These are phyloP conservation scores for Scleroderma bovista DNA, from an alignment of 768 basidiomycete species.

Conservation along the genomic window DNA sequence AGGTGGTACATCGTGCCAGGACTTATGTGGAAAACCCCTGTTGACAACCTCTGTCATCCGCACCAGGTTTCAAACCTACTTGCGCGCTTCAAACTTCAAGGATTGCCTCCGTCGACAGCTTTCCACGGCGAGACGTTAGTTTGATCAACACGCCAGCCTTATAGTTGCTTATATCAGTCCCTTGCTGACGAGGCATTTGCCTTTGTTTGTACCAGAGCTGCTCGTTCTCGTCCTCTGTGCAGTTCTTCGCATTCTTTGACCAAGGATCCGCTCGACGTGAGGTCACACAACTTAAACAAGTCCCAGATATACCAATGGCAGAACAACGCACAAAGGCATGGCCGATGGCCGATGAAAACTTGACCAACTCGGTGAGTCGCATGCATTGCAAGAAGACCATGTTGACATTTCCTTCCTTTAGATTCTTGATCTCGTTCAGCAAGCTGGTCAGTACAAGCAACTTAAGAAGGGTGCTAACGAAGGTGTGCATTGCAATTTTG, in stretches of 20 bases:
- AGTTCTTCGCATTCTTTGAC: slow-evolving; percentile 36
- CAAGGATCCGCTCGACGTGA: slow-evolving; percentile 85
- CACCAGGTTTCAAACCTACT: no score
- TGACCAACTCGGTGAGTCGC: slow-evolving; percentile 80
- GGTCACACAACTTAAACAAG: slow-evolving; percentile 44
- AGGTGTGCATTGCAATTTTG: slow-evolving; percentile 44
- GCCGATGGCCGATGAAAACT: slow-evolving; percentile 77
- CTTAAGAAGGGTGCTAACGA: slow-evolving; percentile 99
- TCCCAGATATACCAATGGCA: slow-evolving; percentile 42
- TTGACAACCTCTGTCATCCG: no score
- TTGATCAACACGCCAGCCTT: no score
- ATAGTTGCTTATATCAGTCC: no score
- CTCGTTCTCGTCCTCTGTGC: no score
- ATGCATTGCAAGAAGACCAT: background rate
- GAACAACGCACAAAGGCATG: slow-evolving; percentile 77
- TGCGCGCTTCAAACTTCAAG: no score
- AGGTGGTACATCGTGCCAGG: no score
- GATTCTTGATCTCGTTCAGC: slow-evolving; percentile 95
- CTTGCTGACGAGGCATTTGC: no score
- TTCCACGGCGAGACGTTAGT: no score
- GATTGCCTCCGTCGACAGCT: no score
- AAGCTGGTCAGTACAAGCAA: slow-evolving; percentile 96
- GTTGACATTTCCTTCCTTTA: slow-evolving; percentile 23
- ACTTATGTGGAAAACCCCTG: no score
- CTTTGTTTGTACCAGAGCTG: no score